Base-by-base conservation (phyloP, 139 green algal genomes). In the Coelastrella sp. region DNA sequence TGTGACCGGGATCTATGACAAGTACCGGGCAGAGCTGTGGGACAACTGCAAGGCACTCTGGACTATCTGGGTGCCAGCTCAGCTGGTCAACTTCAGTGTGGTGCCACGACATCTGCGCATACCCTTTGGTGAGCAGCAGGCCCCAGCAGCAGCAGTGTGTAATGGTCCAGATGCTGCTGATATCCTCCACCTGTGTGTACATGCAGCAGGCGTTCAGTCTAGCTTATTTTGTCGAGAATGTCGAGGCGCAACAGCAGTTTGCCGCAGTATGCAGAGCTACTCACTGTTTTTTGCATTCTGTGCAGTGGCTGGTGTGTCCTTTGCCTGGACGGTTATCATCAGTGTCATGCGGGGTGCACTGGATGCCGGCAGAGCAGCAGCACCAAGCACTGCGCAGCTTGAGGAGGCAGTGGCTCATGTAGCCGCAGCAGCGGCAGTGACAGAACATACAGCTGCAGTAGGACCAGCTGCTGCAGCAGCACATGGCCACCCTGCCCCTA, bases 21-120 rank as follows among this genome's bases (percentile, higher is more conserved):
- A 95, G 81, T 98, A 98, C 93, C 89, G 72, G 8, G 90, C 91
- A 15, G 96, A 99, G 93, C 92, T 98, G 57, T 97, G 95, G 96
- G 96, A 97, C 19, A 97, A 96, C 92, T 92, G 95, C 78, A 97
- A 97, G 88, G 96, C 96, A 20, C 90, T 98, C 65, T 99, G 97
- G 96, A 95, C 78, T 58, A 94, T 98, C 65, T 98, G 96, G 96
- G 94, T 98, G 25, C 96, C 96, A 3, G 92, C 89, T 0, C 95
- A 97, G 93, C 78, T 98, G 25, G 88, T 98, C 89, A 99, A 99
- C 94, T 99, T 99, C 90, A 92, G 94, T 4, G 86, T 97, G 22
- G 97, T 99, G 58, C 96, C 96, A 15, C 83, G 92, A 76, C 96
- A 98, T 93, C 91, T 98, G 78, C 94, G 96, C 65, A 96, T 98